phyloP scores from a whole-genome alignment of 2,329 filamentous ascomycete species.

The Trichoderma citrinoviride region DNA sequence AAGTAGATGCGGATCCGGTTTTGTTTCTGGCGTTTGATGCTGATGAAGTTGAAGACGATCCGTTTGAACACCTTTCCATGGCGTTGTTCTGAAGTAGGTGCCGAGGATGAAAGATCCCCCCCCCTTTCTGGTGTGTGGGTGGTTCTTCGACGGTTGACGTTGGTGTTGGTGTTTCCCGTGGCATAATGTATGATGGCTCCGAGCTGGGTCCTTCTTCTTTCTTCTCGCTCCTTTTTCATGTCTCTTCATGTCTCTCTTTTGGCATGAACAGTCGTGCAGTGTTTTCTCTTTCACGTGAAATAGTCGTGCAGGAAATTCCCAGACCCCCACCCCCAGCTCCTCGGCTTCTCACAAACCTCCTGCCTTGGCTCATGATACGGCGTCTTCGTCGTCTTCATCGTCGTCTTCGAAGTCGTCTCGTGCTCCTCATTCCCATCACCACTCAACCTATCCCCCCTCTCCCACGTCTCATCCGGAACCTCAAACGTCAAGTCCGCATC shows the following conservation, averaged over 20 bases:
- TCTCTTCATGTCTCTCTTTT: too few species aligned
- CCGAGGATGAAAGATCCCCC: too few species aligned
- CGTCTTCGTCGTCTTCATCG: not conserved
- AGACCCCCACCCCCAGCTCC: not conserved
- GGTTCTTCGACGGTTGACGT: too few species aligned
- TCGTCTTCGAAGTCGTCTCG: not conserved
- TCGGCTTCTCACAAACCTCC: not conserved
- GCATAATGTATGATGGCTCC: too few species aligned
- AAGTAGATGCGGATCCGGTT: too few species aligned
- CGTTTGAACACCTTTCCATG: too few species aligned
- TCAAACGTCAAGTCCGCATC: conserved; percentile 35
- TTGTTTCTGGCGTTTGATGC: too few species aligned
- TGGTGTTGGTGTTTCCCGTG: too few species aligned
- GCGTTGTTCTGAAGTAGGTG: too few species aligned
- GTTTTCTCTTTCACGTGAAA: not conserved
- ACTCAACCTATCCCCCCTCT: not conserved
- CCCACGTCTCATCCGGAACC: conserved; percentile 30
- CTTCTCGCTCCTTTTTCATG: not conserved
- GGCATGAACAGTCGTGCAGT: too few species aligned
- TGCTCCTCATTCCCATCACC: not conserved
- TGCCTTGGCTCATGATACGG: not conserved
- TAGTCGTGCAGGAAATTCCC: conserved; percentile 1
- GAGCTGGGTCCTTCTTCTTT: not conserved
- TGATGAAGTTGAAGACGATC: too few species aligned
- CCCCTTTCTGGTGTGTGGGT: too few species aligned